Percentiles rank a stretch among this genome's conserved stretches.
These are phyloP conservation scores for Lablab purpureus DNA, from an alignment of 306 rosid species.

Conservation along the genomic window DNA sequence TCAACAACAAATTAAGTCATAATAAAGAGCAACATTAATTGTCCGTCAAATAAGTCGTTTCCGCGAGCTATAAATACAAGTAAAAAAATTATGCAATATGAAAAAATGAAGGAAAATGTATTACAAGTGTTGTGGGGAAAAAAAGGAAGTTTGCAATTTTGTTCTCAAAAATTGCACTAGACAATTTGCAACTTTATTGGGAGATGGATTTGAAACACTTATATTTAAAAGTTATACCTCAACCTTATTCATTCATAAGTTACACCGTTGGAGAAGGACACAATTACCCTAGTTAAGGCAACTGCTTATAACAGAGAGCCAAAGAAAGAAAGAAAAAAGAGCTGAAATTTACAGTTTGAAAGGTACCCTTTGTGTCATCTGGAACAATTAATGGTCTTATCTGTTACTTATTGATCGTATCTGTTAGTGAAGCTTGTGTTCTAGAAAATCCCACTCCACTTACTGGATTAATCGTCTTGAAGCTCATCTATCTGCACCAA, in stretches of 20 bases:
- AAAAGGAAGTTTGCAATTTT: background rate
- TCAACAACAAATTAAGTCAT: background rate
- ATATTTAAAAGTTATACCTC: background rate
- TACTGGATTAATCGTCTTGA: slow-evolving; percentile 42
- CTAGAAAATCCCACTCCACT: slow-evolving; percentile 26
- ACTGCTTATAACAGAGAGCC: background rate
- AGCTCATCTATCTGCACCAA: slow-evolving; percentile 40
- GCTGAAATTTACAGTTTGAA: slow-evolving; percentile 46
- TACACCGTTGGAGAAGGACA: background rate
- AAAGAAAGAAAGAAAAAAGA: background rate
- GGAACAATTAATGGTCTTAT: slow-evolving; percentile 41
- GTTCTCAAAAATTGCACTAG: background rate
- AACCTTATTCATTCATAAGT: background rate
- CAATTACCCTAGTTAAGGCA: background rate
- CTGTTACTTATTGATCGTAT: slow-evolving; percentile 46
- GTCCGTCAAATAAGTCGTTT: background rate
- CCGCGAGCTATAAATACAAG: background rate
- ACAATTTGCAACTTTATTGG: background rate
- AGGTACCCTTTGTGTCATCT: slow-evolving; percentile 45
- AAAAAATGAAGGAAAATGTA: background rate
- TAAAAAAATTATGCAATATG: background rate
- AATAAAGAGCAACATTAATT: background rate
- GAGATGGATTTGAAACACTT: background rate
- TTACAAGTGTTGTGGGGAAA: background rate
- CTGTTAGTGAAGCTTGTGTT: slow-evolving; percentile 38